phyloP scores from a whole-genome alignment of 768 basidiomycete genomes.

The Russula sp. region DNA sequence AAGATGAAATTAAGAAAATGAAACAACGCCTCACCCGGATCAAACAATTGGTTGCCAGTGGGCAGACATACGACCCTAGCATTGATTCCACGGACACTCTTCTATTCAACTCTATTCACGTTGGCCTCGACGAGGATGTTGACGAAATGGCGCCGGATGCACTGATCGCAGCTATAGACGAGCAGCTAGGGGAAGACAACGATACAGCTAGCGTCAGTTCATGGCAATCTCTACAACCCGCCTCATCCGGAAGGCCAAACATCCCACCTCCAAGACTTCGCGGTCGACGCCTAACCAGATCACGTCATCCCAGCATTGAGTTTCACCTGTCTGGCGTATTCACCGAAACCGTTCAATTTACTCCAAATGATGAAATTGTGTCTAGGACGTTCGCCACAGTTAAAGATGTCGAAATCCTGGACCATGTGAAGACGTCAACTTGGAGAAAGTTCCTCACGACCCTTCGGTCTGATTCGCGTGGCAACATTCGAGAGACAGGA shows the following conservation, averaged over 20 bases:
- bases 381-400: slow-evolving; percentile 68
- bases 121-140: slow-evolving; percentile 79
- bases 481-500: slow-evolving; percentile 85
- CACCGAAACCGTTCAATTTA: slow-evolving; percentile 66
- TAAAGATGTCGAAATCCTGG: slow-evolving; percentile 80
- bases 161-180: slow-evolving; percentile 88
- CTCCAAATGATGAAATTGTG: slow-evolving; percentile 51
- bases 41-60: slow-evolving; percentile 84
- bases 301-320: slow-evolving; percentile 80
- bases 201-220: slow-evolving; percentile 80
- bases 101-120: slow-evolving; percentile 92
- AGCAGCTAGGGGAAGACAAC: slow-evolving; percentile 74
- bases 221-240: slow-evolving; percentile 80
- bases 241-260: slow-evolving; percentile 35
- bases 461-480: slow-evolving; percentile 77
- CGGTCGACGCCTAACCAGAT: slow-evolving; percentile 63
- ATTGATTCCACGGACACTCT: slow-evolving; percentile 68
- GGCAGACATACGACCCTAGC: slow-evolving; percentile 78
- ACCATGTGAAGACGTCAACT: slow-evolving; percentile 97
- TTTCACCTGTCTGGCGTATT: slow-evolving; percentile 64
- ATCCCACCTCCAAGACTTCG: slow-evolving; percentile 12
- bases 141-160: slow-evolving; percentile 72
- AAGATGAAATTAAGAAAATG: slow-evolving; percentile 85
- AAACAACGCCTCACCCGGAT: slow-evolving; percentile 84
- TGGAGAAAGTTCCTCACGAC: slow-evolving; percentile 97